Percentiles rank a stretch among this genome's conserved stretches.
Conservation (phyloP, 1,139 yeast species). For the Pichia sp. region DNA sequence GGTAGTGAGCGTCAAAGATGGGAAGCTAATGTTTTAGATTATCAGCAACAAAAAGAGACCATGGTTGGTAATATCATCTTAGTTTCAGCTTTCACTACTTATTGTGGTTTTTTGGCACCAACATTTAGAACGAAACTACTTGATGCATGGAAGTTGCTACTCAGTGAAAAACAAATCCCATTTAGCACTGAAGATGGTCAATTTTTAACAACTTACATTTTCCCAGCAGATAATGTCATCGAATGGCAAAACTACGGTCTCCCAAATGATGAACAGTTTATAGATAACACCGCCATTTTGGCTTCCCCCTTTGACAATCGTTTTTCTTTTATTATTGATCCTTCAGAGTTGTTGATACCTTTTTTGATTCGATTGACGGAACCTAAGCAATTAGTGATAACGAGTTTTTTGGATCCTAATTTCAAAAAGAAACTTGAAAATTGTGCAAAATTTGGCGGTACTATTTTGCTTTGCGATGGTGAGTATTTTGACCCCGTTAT, state of each 20-base stretch:
- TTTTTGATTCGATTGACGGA: conserved; percentile 36
- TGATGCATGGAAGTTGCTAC: conserved; percentile 39
- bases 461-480: conserved; percentile 68
- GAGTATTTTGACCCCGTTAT: conserved; percentile 76
- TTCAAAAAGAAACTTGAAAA: conserved; percentile 71
- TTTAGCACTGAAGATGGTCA: conserved; percentile 36
- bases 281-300: conserved; percentile 62
- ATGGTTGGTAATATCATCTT: conserved; percentile 65
- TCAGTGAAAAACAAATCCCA: conserved; percentile 38
- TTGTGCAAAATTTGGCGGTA: conserved; percentile 79
- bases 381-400: conserved; percentile 43
- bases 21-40: conserved; percentile 53
- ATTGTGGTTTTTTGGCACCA: conserved; percentile 61
- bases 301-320: conserved; percentile 32
- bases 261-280: conserved; percentile 52
- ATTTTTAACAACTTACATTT: conserved; percentile 36
- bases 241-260: conserved; percentile 54
- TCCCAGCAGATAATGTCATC: conserved; percentile 39
- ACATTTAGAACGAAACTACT: conserved; percentile 40
- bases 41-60: conserved; percentile 42
- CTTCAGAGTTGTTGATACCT: conserved; percentile 48
- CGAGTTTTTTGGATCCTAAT: conserved; percentile 73
- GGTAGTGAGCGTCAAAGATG: conserved; percentile 73
- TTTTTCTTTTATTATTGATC: conserved; percentile 69
- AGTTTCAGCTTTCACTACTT: conserved; percentile 57